A percentile compares a stretch with the other conserved stretches of the same genome.
phyloP scores from a whole-genome alignment of 2,329 filamentous ascomycete genomes.

The Xylaria sp. region DNA sequence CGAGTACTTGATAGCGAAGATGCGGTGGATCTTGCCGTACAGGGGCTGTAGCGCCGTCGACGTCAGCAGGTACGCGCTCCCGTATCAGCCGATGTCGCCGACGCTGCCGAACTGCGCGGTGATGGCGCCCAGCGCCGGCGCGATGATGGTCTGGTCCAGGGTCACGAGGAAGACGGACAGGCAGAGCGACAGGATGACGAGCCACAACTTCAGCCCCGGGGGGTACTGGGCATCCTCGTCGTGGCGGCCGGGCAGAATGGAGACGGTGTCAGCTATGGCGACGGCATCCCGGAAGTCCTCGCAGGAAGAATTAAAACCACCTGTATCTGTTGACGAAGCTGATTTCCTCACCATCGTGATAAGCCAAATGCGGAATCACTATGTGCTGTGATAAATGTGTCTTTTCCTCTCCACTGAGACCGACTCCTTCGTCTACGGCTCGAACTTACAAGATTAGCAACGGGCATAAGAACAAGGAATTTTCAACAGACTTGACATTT shows the following conservation, averaged over 20 bases:
- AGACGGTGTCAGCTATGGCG: background rate
- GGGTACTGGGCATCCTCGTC: constrained; percentile 21
- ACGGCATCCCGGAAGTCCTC: background rate
- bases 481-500: too few species aligned
- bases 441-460: too few species aligned
- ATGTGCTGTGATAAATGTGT: too few species aligned
- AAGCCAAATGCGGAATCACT: too few species aligned
- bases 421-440: too few species aligned
- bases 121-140: constrained; percentile 30
- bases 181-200: constrained; percentile 24
- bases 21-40: constrained; percentile 37
- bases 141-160: constrained; percentile 29
- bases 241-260: background rate
- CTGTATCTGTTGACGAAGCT: too few species aligned
- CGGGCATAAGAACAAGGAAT: too few species aligned
- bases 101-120: constrained; percentile 34
- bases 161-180: constrained; percentile 28
- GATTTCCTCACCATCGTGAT: too few species aligned
- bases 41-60: constrained; percentile 26
- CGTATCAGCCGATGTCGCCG: constrained; percentile 36
- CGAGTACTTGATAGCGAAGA: constrained; percentile 35
- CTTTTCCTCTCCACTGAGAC: too few species aligned
- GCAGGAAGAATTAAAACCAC: background rate
- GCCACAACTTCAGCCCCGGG: constrained; percentile 20
- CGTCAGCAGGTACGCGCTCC: constrained; percentile 33